Conservation (phyloP, 345 rosid genomes). For the Lenwebbia sp. region DNA sequence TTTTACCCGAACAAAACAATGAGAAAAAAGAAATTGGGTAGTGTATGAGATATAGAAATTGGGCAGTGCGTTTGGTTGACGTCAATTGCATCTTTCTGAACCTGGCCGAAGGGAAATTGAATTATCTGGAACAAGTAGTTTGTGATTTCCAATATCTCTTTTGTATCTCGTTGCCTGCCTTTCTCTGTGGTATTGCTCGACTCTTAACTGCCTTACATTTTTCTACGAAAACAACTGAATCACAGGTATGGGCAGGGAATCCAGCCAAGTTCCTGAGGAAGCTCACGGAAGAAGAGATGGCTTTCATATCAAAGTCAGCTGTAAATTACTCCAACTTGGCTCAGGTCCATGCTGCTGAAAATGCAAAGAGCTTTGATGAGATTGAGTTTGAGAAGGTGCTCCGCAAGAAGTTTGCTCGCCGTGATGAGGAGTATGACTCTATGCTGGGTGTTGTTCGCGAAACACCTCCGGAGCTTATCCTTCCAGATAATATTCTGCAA, state of each 20-base stretch:
- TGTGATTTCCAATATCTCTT: neutral
- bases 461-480: constrained; percentile 52
- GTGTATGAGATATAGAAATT: neutral
- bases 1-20: neutral
- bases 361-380: constrained; percentile 72
- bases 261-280: constrained; percentile 92
- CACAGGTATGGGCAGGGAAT: constrained; percentile 95
- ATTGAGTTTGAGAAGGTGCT: constrained; percentile 88
- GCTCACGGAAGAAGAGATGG: constrained; percentile 61
- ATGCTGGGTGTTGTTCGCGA: constrained; percentile 75
- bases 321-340: constrained; percentile 79
- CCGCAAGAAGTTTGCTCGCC: constrained; percentile 54
- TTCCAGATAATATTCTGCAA: constrained; percentile 43
- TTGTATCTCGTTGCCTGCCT: neutral
- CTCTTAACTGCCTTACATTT: constrained; percentile 36
- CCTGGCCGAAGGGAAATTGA: neutral
- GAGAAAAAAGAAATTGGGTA: neutral
- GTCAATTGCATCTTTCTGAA: neutral
- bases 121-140: neutral
- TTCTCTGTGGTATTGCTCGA: neutral
- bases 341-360: constrained; percentile 82
- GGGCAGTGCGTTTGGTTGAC: neutral
- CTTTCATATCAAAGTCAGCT: constrained; percentile 69
- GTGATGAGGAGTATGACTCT: constrained; percentile 72
- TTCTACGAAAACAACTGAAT: neutral